phyloP scores from a whole-genome alignment of 1,284 basidiomycete genomes.

The Ceratobasidium sp. region DNA sequence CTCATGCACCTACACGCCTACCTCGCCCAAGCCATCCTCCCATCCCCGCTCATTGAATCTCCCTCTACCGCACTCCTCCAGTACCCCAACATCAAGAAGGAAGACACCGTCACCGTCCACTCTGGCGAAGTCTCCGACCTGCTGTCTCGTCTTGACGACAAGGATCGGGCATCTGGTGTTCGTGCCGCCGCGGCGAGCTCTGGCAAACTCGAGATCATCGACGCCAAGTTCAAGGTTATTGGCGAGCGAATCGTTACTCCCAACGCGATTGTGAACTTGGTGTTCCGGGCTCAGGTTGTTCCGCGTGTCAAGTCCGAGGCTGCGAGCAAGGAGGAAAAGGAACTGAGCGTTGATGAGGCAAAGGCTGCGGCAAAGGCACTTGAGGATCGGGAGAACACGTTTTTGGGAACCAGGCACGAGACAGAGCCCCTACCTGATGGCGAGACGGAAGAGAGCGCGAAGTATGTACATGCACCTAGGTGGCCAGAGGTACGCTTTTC shows the following conservation, averaged over 20 bases:
- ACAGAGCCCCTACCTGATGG: conserved; percentile 69
- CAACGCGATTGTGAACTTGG: conserved; percentile 88
- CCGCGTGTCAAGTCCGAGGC: conserved; percentile 19
- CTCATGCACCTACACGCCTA: conserved; percentile 88
- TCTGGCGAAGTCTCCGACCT: conserved; percentile 41
- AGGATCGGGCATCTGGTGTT: conserved; percentile 68
- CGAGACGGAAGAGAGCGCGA: conserved; percentile 57
- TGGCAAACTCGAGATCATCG: conserved; percentile 86
- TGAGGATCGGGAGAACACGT: conserved; percentile 75
- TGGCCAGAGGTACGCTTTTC: conserved; percentile 81
- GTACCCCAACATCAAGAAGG: conserved; percentile 76
- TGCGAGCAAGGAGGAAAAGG: conserved; percentile 55
- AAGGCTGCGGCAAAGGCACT: conserved; percentile 65
- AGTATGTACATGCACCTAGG: conserved; percentile 89
- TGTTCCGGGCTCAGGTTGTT: conserved; percentile 62
- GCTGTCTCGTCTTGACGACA: conserved; percentile 47
- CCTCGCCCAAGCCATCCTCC: conserved; percentile 86
- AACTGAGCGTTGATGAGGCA: conserved; percentile 65
- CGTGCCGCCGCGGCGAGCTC: conserved; percentile 78
- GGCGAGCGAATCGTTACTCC: conserved; percentile 92
- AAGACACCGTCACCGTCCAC: conserved; percentile 52
- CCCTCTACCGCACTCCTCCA: conserved; percentile 68
- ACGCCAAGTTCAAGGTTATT: conserved; percentile 91
- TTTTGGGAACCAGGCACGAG: conserved; percentile 74
- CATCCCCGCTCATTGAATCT: conserved; percentile 53